phyloP scores from a whole-genome alignment of 208 protist genomes.

The Leishmania martiniquensis region DNA sequence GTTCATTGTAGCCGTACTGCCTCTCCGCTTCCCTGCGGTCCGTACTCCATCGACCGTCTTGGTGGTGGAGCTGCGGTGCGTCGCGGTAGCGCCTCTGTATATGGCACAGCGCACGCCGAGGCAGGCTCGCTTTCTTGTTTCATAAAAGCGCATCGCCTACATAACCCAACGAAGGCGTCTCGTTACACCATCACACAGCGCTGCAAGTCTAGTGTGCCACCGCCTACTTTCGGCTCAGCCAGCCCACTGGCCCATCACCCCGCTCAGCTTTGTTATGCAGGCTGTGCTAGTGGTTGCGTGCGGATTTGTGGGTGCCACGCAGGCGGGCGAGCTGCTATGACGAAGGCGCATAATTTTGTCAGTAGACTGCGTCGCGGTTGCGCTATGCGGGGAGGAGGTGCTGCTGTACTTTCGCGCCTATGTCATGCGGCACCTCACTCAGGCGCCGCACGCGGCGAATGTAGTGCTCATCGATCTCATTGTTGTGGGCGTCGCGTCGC shows the following conservation, averaged over 20 bases:
- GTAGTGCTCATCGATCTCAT: constrained; percentile 40
- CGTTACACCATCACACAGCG: constrained; percentile 9
- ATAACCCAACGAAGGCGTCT: constrained; percentile 18
- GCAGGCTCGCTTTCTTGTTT: constrained; percentile 24
- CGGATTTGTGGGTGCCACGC: constrained; percentile 33
- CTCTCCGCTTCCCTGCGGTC: constrained; percentile 45
- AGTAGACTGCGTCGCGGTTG: constrained; percentile 40
- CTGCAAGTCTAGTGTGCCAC: constrained; percentile 24
- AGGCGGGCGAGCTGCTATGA: constrained; percentile 26
- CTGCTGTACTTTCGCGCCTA: constrained; percentile 46
- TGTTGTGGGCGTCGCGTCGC: constrained; percentile 26
- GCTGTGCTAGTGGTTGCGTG: constrained; percentile 33
- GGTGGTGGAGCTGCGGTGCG: constrained; percentile 20
- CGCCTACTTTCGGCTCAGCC: constrained; percentile 20
- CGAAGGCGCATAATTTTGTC: constrained; percentile 27
- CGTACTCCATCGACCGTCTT: constrained; percentile 38
- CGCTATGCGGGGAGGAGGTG: constrained; percentile 37
- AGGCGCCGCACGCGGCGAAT: constrained; percentile 31
- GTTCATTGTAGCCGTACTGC: constrained; percentile 38
- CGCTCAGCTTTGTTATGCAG: constrained; percentile 13
- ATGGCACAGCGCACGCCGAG: constrained; percentile 12
- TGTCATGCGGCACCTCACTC: constrained; percentile 23
- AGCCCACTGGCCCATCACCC: neutral
- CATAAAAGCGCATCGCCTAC: constrained; percentile 18
- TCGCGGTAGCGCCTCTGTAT: constrained; percentile 6